These are phyloP conservation scores for Kokia cookei DNA, from an alignment of 441 rosid genomes.

Conservation along the genomic window DNA sequence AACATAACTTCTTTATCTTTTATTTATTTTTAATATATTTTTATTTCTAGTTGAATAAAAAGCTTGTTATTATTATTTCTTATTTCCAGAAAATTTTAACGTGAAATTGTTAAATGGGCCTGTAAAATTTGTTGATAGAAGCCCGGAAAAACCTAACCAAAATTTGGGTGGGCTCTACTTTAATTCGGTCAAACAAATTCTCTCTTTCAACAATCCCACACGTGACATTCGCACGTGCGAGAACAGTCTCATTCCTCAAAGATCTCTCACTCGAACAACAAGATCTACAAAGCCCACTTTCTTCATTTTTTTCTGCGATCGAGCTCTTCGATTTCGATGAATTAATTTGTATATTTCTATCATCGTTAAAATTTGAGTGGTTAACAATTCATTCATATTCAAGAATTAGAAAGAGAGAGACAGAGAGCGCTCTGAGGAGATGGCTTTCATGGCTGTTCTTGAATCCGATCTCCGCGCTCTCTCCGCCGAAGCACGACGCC, in stretches of 20 bases:
- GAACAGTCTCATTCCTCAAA: neutral
- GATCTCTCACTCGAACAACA: neutral
- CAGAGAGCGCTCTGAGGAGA: slow-evolving; percentile 23
- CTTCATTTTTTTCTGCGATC: neutral
- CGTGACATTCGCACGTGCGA: neutral
- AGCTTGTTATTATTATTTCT: neutral
- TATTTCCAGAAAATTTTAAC: neutral
- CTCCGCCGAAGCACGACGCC: slow-evolving; percentile 92
- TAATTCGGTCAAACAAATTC: neutral
- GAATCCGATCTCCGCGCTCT: slow-evolving; percentile 99
- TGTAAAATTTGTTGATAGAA: neutral
- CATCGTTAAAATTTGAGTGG: neutral
- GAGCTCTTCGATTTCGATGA: neutral
- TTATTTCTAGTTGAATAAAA: neutral
- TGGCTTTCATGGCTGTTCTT: slow-evolving; percentile 93
- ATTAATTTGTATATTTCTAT: neutral
- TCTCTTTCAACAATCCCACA: neutral
- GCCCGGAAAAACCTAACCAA: neutral
- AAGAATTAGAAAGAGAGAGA: neutral
- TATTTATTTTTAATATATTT: neutral
- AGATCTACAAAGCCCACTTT: neutral
- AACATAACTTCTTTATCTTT: neutral
- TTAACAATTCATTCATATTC: neutral
- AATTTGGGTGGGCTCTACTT: neutral
- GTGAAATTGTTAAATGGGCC: neutral